These are phyloP conservation scores for Ogataea siamensis DNA, from an alignment of 805 yeast genomes.

Conservation along the genomic window DNA sequence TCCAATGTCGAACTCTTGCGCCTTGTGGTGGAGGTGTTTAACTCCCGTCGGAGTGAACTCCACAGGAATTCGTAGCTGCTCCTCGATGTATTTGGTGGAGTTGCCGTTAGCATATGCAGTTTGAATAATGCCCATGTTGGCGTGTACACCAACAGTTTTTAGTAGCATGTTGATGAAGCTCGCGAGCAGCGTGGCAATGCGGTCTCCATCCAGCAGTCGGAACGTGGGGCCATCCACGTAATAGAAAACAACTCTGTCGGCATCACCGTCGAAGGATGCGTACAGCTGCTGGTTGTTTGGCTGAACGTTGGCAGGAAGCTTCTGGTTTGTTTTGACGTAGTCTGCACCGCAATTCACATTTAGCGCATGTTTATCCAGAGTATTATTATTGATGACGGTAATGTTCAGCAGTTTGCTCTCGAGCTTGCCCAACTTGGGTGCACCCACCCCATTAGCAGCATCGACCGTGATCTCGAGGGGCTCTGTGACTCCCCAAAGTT, in stretches of 20 bases:
- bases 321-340: slow-evolving; percentile 86
- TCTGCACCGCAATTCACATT: slow-evolving; percentile 93
- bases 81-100: slow-evolving; percentile 69
- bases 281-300: slow-evolving; percentile 50
- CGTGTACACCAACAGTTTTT: slow-evolving; percentile 34
- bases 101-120: slow-evolving; percentile 98
- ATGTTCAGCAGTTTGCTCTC: slow-evolving; percentile 39
- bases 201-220: slow-evolving; percentile 84
- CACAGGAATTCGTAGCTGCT: slow-evolving; percentile 69
- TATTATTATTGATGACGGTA: slow-evolving; percentile 51
- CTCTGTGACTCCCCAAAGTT: slow-evolving; percentile 25
- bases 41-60: slow-evolving; percentile 94
- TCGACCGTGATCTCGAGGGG: slow-evolving; percentile 59
- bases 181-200: slow-evolving; percentile 83
- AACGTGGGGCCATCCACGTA: slow-evolving; percentile 45
- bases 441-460: slow-evolving; percentile 97
- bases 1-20: slow-evolving; percentile 81
- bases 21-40: slow-evolving; percentile 92
- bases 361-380: slow-evolving; percentile 51
- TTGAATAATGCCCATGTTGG: slow-evolving; percentile 77
- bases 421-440: slow-evolving; percentile 60
- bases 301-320: slow-evolving; percentile 59
- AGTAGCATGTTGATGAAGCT: slow-evolving; percentile 52
- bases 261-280: slow-evolving; percentile 95
- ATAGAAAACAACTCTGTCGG: slow-evolving; percentile 89